Base-by-base conservation (phyloP, 2,329 filamentous ascomycete species). In the Fusarium pseudoanthophilum region DNA sequence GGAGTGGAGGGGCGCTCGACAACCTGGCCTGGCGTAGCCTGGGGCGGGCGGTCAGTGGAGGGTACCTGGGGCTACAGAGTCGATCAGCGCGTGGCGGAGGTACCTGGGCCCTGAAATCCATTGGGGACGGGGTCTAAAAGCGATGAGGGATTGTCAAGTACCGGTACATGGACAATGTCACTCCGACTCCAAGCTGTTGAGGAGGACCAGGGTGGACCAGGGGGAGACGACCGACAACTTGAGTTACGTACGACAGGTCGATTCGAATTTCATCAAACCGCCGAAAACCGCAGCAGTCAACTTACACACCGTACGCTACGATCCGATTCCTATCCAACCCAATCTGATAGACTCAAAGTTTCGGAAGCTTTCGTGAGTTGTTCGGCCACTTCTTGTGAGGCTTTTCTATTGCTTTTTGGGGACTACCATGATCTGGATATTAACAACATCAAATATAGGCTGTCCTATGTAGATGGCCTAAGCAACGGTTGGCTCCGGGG, bases 131-230 rank as follows among this genome's bases (percentile, higher is more conserved):
- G 51, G 59, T 68, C 59, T 52, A 61, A 72, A 78, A 77, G 64
- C 74, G 75, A 76, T 78, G 75, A 73, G 74, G 42, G 45, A 40
- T 57, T 60, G 49, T 36, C 63, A 60, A 66, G 75, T 77, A 77
- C 75, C 48, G 56, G 75, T 77, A 77, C 75, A 60, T 73, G 26
- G 21, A 37, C 43, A 20, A 52, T 52, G 64, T 67, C 63, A 67
- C 64, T 61, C 13, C 48, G 63, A 61, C 57, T 51, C 60, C 74
- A 68, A 77, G 75, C 75, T 77, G 75, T 77, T 77, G 75, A 77
- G 75, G 66, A 74, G 75, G 68, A 74, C 74, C 61, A 46, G 28
- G 71, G 75, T 77, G 75, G 75, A 75, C 67, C 73, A 69, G 60
- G 58, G 70, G 64, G 53, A 67, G 64, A 56, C 52, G 62, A 67